These are phyloP conservation scores for Dalbergia cultrata DNA, from an alignment of 306 rosid genomes.

Conservation along the genomic window DNA sequence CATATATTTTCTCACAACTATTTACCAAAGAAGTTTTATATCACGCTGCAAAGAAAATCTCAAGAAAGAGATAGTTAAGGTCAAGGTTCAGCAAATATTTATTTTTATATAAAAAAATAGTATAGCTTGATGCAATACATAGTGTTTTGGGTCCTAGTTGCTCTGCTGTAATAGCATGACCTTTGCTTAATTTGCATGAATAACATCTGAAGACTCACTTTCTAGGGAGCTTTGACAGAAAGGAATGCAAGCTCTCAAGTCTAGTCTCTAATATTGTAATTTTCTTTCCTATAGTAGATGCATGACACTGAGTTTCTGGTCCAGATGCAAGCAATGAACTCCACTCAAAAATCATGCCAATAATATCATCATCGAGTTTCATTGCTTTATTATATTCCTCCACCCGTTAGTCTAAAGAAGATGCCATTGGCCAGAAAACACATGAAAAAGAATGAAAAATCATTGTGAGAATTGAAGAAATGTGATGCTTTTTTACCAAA, in stretches of 20 bases:
- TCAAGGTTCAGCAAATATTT: too few species aligned
- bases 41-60: too few species aligned
- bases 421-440: slow-evolving; percentile 74
- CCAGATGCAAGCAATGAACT: slow-evolving; percentile 76
- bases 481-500: too few species aligned
- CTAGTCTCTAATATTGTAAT: slow-evolving; percentile 94
- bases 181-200: too few species aligned
- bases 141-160: too few species aligned
- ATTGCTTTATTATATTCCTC: slow-evolving; percentile 92
- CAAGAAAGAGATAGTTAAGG: too few species aligned
- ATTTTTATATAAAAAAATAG: too few species aligned
- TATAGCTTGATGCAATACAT: too few species aligned
- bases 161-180: too few species aligned
- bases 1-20: too few species aligned
- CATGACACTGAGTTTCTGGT: slow-evolving; percentile 90
- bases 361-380: slow-evolving; percentile 89
- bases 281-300: slow-evolving; percentile 92
- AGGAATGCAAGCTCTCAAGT: slow-evolving; percentile 92
- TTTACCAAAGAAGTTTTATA: too few species aligned
- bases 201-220: too few species aligned
- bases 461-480: slow-evolving; percentile 16
- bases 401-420: slow-evolving; percentile 89
- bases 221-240: slow-evolving; percentile 77
- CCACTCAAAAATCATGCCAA: slow-evolving; percentile 86
- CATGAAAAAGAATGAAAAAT: neutral